Conservation (phyloP, 495 filamentous ascomycete species). For the Penicillium flavigenum region DNA sequence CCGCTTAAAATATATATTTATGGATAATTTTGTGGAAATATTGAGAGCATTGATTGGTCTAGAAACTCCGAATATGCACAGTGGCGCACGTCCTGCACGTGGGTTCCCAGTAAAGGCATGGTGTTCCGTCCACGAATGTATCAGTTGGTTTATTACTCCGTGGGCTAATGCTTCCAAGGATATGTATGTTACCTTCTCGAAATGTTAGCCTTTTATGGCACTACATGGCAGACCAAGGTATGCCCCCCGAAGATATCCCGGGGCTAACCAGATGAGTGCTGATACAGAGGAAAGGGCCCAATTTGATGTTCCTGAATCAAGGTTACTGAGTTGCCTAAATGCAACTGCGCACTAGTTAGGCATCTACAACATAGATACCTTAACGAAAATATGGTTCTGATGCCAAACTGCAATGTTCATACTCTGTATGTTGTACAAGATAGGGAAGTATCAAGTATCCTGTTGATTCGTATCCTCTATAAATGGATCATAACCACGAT, state of each 20-base stretch:
- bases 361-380: background rate
- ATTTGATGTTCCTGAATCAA: background rate
- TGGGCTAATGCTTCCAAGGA: background rate
- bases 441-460: background rate
- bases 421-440: background rate
- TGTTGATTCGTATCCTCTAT: too few relatives aligned
- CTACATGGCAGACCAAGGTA: background rate
- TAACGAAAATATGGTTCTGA: background rate
- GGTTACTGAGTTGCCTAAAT: background rate
- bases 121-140: background rate
- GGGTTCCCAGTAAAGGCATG: background rate
- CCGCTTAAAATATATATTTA: background rate
- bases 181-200: background rate
- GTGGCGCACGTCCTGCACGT: background rate
- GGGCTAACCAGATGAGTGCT: slow-evolving; percentile 4
- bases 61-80: slow-evolving; percentile 2
- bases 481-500: too few relatives aligned
- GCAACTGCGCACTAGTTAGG: background rate
- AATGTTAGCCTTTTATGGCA: background rate
- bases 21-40: background rate
- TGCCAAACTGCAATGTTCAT: background rate
- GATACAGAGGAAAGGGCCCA: background rate
- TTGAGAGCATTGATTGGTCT: background rate
- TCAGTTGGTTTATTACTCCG: background rate
- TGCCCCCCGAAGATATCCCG: slow-evolving; percentile 9